These are phyloP conservation scores for Schizochytrium sp. DNA, from an alignment of 108 stramenopile genomes.

Conservation along the genomic window DNA sequence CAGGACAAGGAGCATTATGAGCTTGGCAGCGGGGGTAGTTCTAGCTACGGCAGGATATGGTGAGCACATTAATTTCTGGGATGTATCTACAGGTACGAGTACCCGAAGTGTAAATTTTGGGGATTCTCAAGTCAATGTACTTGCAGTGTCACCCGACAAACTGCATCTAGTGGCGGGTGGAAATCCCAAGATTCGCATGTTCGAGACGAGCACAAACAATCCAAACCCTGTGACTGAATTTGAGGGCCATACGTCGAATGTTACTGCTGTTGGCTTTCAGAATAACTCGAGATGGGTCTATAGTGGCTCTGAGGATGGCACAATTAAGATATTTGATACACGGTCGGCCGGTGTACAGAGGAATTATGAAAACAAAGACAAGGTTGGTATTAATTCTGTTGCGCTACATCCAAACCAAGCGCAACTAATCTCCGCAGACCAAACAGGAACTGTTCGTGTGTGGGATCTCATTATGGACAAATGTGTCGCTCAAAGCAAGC, in stretches of 20 bases:
- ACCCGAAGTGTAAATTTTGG: constrained; percentile 87
- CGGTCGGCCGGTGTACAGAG: constrained; percentile 86
- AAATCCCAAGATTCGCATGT: constrained; percentile 49
- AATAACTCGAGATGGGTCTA: constrained; percentile 92
- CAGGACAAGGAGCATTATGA: not conserved
- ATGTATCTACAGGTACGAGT: constrained; percentile 91
- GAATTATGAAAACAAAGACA: constrained; percentile 85
- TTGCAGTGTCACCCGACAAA: constrained; percentile 96
- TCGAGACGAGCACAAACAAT: constrained; percentile 56
- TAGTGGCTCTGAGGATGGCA: constrained; percentile 78
- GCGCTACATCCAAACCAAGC: constrained; percentile 90
- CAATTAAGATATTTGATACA: constrained; percentile 91
- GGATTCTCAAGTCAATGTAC: constrained; percentile 92
- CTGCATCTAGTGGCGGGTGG: constrained; percentile 89
- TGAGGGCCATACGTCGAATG: constrained; percentile 84
- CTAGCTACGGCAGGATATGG: constrained; percentile 97
- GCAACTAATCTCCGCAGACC: constrained; percentile 87
- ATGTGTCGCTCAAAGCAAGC: constrained; percentile 64
- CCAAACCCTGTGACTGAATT: constrained; percentile 69
- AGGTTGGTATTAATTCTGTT: constrained; percentile 87
- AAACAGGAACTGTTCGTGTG: constrained; percentile 52
- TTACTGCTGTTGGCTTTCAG: constrained; percentile 95
- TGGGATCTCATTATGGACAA: constrained; percentile 73
- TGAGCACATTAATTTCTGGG: constrained; percentile 98
- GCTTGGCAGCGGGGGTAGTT: constrained; percentile 78